A percentile compares a stretch with the other conserved stretches of the same genome.
These are phyloP conservation scores for Colletotrichum higginsianum DNA, from an alignment of 2,329 filamentous ascomycete genomes.

Conservation along the genomic window DNA sequence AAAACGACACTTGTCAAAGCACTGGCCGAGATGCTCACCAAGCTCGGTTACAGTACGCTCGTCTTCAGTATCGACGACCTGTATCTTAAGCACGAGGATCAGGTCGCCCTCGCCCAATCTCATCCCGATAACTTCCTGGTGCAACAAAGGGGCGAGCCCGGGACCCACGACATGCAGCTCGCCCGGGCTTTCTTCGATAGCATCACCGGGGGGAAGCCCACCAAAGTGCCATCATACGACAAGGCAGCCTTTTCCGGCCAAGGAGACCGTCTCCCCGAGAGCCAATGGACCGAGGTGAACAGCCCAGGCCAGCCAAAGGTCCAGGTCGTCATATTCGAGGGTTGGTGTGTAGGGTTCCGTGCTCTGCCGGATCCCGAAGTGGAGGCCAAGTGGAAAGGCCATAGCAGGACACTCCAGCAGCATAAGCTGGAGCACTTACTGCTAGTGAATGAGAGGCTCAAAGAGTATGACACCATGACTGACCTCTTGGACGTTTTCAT, in stretches of 20 bases:
- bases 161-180: conserved; percentile 83
- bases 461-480: conserved; percentile 64
- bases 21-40: conserved; percentile 73
- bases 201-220: conserved; percentile 66
- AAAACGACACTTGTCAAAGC: conserved; percentile 88
- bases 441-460: conserved; percentile 65
- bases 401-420: conserved; percentile 63
- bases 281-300: conserved; percentile 74
- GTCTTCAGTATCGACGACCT: conserved; percentile 92
- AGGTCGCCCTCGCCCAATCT: conserved; percentile 73
- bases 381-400: conserved; percentile 66
- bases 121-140: conserved; percentile 82
- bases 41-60: conserved; percentile 72
- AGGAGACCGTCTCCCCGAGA: conserved; percentile 79
- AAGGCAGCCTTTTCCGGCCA: conserved; percentile 83
- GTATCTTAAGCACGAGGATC: conserved; percentile 82
- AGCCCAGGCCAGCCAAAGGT: conserved; percentile 63
- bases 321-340: conserved; percentile 84
- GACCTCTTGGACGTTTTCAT: conserved; percentile 68
- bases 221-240: conserved; percentile 82
- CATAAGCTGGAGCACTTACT: conserved; percentile 66
- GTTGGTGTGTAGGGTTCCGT: conserved; percentile 92
- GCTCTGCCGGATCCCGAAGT: conserved; percentile 68
- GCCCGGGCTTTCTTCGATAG: conserved; percentile 73
- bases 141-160: conserved; percentile 87